Base-by-base conservation (phyloP, 768 basidiomycete species). In the Russula griseocarnosa region DNA sequence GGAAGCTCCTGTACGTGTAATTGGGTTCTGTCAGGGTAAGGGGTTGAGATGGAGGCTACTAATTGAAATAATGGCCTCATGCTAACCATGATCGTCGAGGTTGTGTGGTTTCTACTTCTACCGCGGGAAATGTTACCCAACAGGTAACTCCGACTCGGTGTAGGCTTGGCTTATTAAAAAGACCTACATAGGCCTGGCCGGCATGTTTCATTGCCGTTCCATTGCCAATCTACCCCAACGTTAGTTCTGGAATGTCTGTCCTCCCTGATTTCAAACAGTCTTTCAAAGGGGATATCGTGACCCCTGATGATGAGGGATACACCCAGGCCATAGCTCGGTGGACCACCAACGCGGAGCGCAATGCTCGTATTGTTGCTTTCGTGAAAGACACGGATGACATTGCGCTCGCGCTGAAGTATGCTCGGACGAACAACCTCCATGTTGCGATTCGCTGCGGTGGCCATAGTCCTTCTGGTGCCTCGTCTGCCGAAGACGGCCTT, bases 401-500 rank as follows among this genome's bases (percentile, higher is more conserved):
- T 42, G 67, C 73, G 0, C 58, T 69, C 1, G 73, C 76, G 6
- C 70, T 83, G 58, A 66, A 69, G 26, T 77, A 74, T 47, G 79
- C 81, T 3, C 71, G 67, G 54, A 65, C 67, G 9, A 73, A 77
- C 30, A 63, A 69, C 5, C 69, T 82, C 3, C 71, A 74, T n/a
- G 69, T 82, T 30, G 81, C 80, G 10, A 73, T 83, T 59, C 71
- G 73, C 20, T 77, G 82, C n/a, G 83, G 82, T 3, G 82, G 81
- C 0, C 83, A 83, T 63, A 79, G 72, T 65, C 63, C 76, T 5
- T 68, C 76, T 24, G 81, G 78, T 7, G 73, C 78, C 5, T 81
- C 81, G 3, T 82, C 81, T 6, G 68, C 68, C n/a, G 74, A 80
- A 36, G 78, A 76, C 38, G 81, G 83, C 18, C 63, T 84, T 34